Conservation (phyloP, 768 basidiomycete genomes). For the Leccinum variicolor region DNA sequence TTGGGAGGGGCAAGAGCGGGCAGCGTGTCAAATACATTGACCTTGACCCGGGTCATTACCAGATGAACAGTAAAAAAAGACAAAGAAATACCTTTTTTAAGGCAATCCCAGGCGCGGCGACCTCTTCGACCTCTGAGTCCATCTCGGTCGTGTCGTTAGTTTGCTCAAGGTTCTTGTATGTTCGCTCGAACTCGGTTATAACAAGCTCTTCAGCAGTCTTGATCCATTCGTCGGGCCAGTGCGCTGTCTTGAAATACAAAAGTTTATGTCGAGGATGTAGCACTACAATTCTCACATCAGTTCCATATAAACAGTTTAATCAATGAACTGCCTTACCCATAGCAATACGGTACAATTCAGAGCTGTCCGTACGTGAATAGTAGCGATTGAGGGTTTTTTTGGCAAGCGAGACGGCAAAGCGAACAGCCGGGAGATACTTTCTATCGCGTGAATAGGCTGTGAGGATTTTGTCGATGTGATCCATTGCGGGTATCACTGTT, state of each 20-base stretch:
- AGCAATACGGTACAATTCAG: too few species aligned
- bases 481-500: slow-evolving; percentile 33
- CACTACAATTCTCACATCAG: background rate
- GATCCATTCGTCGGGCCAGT: background rate
- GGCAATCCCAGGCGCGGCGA: background rate
- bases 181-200: background rate
- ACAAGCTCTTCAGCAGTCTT: background rate
- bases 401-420: too few species aligned
- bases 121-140: background rate
- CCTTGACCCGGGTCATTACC: too few species aligned
- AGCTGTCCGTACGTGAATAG: too few species aligned
- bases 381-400: too few species aligned
- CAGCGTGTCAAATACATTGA: background rate
- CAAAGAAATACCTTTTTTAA: too few species aligned
- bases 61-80: too few species aligned
- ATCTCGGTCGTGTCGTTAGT: background rate
- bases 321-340: too few species aligned
- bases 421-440: too few species aligned
- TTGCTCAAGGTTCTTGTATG: background rate
- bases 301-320: background rate
- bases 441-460: too few species aligned
- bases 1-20: background rate
- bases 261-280: background rate
- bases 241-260: background rate
- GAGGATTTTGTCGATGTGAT: slow-evolving; percentile 27